Conservation (phyloP, 805 yeast genomes). For the Ogataea thermomethanolica region DNA sequence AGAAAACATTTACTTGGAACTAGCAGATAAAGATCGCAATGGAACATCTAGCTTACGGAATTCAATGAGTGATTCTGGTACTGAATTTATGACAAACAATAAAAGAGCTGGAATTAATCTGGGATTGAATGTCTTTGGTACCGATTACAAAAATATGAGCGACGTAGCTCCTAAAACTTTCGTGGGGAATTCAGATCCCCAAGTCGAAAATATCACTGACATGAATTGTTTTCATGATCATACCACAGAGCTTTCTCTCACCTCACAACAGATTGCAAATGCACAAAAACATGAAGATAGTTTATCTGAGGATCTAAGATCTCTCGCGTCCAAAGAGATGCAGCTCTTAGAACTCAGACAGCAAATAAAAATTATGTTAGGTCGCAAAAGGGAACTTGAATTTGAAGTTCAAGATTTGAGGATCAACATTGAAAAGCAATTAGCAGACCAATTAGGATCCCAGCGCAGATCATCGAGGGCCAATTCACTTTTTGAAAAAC, state of each 20-base stretch:
- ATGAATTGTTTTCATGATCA: no score
- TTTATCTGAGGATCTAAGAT: slow-evolving; percentile 53
- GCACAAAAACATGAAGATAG: slow-evolving; percentile 1
- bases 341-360: slow-evolving; percentile 62
- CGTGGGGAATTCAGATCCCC: no score
- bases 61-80: no score
- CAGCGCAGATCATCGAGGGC: not conserved
- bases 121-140: slow-evolving; percentile 30
- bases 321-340: slow-evolving; percentile 67
- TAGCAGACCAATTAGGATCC: slow-evolving; percentile 39
- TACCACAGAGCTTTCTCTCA: no score
- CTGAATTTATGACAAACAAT: not conserved
- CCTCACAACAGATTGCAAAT: not conserved
- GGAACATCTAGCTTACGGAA: no score
- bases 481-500: slow-evolving; percentile 10
- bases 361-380: slow-evolving; percentile 42
- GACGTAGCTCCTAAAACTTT: no score
- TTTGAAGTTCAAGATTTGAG: slow-evolving; percentile 51
- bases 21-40: no score
- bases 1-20: no score
- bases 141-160: not conserved
- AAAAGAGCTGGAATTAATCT: slow-evolving; percentile 30
- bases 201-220: no score
- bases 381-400: slow-evolving; percentile 40
- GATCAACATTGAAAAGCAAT: slow-evolving; percentile 42